Base-by-base conservation (phyloP, 2,329 filamentous ascomycete genomes). In the Colletotrichum filicis region DNA sequence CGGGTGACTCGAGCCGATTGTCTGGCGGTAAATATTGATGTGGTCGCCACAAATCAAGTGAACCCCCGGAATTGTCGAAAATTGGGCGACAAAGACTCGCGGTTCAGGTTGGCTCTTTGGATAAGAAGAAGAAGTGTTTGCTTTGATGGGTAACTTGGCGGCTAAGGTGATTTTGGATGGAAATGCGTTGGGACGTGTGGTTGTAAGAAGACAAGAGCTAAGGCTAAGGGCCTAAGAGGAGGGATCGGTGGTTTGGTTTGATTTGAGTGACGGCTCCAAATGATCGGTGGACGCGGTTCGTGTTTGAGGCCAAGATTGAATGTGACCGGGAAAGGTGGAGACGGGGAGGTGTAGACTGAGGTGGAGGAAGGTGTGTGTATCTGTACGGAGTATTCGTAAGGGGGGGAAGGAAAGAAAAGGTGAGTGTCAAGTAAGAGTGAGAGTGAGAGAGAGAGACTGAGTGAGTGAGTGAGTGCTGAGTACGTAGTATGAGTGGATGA, bases 251-350 rank as follows among this genome's bases (percentile, higher is more conserved):
- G 56, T 35, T 28, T 55, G 28, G 61, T n/a, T 52, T 49, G 28
- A 37, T n/a, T 52, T 49, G 28, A 37, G 35, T 53, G 61, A 55
- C 49, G 46, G 60, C 28, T 49, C 60, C 60, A 53, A 53, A 63
- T 28, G 28, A 35, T 35, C 59, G 70, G 66, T 28, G 66, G 60
- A 55, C 46, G 70, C 60, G 65, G 69, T 73, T 69, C 66, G 70
- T 70, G 70, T 73, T 73, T 70, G 66, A 73, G 70, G 66, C 59
- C 66, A 70, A 73, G 70, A 64, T 62, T 70, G 42, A 60, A 49
- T 60, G 59, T 68, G 66, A 64, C 70, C 61, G 26, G 69, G 42
- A 8, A 35, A 46, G 42, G 70, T 73, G 70, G 70, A 53, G 60
- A 70, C 57, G 53, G 42, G 7, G 5, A 35, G 58, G 63, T 28